These are phyloP conservation scores for Nicotiana tabacum DNA, from an alignment of 257 asterid species.

Conservation along the genomic window DNA sequence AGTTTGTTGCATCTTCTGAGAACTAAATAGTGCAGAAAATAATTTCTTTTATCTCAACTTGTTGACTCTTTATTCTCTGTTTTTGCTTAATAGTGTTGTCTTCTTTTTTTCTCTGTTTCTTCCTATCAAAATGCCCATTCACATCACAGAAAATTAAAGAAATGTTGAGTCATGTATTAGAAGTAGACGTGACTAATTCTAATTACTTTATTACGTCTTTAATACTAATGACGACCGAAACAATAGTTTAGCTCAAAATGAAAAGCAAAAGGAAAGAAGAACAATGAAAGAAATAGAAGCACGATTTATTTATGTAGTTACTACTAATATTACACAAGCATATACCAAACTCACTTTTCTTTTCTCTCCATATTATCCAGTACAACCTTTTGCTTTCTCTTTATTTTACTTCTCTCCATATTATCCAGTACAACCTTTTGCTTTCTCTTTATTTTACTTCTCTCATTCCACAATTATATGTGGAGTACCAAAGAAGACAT, in stretches of 20 bases:
- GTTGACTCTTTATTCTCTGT: no score
- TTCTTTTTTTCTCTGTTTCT: no score
- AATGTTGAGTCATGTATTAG: no score
- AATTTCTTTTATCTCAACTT: no score
- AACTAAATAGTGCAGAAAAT: no score
- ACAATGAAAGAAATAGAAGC: neutral
- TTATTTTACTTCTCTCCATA: neutral
- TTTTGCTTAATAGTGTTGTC: no score
- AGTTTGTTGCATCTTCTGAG: no score
- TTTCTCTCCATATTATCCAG: neutral
- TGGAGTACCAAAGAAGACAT: neutral
- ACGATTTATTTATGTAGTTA: neutral
- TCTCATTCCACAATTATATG: neutral
- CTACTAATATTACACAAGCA: neutral
- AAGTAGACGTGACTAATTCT: neutral
- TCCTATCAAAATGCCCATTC: no score
- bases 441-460: neutral
- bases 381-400: neutral
- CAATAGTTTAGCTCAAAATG: neutral
- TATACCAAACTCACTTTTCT: neutral
- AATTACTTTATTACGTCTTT: neutral
- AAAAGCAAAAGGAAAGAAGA: neutral
- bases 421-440: neutral
- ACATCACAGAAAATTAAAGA: no score
- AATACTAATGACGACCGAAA: neutral